A percentile compares a stretch with the other conserved stretches of the same genome.
These are phyloP conservation scores for Termitomyces sp. DNA, from an alignment of 768 basidiomycete species.

Conservation along the genomic window DNA sequence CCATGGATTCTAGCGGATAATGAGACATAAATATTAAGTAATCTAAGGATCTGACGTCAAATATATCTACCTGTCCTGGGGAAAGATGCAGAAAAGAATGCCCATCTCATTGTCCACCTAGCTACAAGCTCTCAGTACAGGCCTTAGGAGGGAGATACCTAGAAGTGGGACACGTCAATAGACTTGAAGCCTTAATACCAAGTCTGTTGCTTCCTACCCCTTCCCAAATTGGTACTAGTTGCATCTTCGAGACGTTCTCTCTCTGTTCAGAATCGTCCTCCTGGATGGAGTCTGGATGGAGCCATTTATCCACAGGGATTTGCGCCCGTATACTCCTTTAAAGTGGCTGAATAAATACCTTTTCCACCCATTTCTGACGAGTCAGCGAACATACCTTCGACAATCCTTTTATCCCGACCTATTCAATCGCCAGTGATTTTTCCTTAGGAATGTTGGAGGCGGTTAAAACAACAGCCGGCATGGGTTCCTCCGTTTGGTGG, in stretches of 20 bases:
- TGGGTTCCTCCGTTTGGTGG: conserved; percentile 7
- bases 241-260: background rate
- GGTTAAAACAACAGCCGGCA: background rate
- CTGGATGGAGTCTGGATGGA: background rate
- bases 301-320: background rate
- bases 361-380: background rate
- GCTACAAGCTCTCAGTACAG: too few species aligned
- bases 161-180: too few species aligned
- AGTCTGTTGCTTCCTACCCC: background rate
- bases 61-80: too few species aligned
- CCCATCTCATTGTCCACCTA: too few species aligned
- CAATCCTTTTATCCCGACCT: conserved; percentile 4
- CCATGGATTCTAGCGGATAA: too few species aligned
- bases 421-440: background rate
- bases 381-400: background rate
- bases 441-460: background rate
- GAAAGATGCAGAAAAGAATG: too few species aligned
- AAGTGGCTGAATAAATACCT: background rate
- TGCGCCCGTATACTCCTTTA: background rate
- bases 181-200: too few species aligned
- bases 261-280: background rate
- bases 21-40: too few species aligned
- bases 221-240: background rate
- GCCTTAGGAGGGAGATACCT: too few species aligned
- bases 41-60: too few species aligned